These are phyloP conservation scores for Plasmodium vivax DNA, from an alignment of 169 alveolate species.

Conservation along the genomic window DNA sequence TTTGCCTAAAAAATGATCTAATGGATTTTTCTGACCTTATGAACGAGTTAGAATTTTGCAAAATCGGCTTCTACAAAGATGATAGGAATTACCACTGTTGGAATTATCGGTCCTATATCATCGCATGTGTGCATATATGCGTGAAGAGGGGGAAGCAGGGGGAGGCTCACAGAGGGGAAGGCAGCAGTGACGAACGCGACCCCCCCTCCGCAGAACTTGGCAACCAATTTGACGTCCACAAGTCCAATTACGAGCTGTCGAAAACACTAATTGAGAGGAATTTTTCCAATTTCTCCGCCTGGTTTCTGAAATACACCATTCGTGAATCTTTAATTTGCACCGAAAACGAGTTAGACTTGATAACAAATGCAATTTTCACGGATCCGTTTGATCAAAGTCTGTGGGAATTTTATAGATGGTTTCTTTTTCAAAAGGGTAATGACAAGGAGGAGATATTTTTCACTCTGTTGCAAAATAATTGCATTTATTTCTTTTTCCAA, in stretches of 20 bases:
- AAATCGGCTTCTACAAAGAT: constrained; percentile 16
- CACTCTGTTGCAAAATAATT: constrained; percentile 40
- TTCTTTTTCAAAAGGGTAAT: constrained; percentile 69
- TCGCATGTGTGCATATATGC: constrained; percentile 41
- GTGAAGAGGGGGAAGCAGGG: not conserved
- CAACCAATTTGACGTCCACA: constrained; percentile 24
- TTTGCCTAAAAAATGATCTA: constrained; percentile 34
- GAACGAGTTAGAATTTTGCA: constrained; percentile 62
- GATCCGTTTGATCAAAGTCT: constrained; percentile 74
- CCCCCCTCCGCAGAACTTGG: not conserved
- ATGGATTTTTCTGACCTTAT: constrained; percentile 9
- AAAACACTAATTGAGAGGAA: constrained; percentile 36
- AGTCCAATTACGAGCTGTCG: constrained; percentile 44
- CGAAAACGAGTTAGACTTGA: constrained; percentile 36
- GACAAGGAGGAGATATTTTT: constrained; percentile 48
- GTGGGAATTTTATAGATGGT: constrained; percentile 74
- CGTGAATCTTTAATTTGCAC: constrained; percentile 27
- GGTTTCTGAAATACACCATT: constrained; percentile 63
- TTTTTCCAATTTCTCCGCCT: constrained; percentile 74
- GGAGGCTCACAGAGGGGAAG: not conserved
- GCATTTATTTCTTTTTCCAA: constrained; percentile 36
- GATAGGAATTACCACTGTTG: constrained; percentile 71
- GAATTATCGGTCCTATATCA: constrained; percentile 67
- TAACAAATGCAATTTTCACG: constrained; percentile 66
- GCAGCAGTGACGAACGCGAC: not conserved